Percentiles rank a stretch among this genome's conserved stretches.
Evolutionary conservation across 1,284 basidiomycete species (phyloP).

Genomic region (Abortiporus biennis): DNA sequence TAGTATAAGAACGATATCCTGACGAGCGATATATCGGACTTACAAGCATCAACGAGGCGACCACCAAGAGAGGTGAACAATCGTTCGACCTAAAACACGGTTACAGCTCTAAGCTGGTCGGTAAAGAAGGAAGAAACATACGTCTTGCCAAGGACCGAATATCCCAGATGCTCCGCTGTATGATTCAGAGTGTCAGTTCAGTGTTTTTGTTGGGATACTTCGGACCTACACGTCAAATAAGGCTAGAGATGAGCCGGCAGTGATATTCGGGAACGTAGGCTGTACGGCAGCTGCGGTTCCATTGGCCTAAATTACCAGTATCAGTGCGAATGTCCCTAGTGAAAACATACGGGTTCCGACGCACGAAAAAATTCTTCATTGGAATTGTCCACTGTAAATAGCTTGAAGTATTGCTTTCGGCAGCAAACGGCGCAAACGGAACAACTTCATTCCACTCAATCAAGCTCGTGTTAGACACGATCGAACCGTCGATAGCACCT

Average conservation of each 20-base stretch:
- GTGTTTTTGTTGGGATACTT: background rate
- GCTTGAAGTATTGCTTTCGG: constrained; percentile 52
- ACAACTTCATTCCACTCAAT: constrained; percentile 72
- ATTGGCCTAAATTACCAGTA: constrained; percentile 68
- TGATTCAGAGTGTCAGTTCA: background rate
- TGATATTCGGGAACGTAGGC: constrained; percentile 62
- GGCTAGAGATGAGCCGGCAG: constrained; percentile 57
- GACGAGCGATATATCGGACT: constrained; percentile 16
- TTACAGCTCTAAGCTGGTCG: constrained; percentile 5
- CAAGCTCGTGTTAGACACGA: constrained; percentile 51
- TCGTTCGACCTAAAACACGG: constrained; percentile 52
- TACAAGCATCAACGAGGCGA: constrained; percentile 60
- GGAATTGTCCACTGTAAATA: constrained; percentile 82
- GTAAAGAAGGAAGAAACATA: constrained; percentile 25
- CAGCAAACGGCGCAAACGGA: constrained; percentile 58
- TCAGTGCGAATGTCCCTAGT: too few relatives aligned
- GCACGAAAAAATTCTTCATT: constrained; percentile 53
- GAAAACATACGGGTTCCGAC: too few relatives aligned
- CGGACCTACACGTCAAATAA: constrained; percentile 69
- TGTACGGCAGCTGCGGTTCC: constrained; percentile 47
- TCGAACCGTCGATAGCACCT: constrained; percentile 69
- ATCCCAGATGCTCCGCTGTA: constrained; percentile 71
- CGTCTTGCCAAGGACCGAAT: constrained; percentile 78
- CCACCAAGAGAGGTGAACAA: constrained; percentile 64
- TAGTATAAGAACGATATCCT: too few relatives aligned